Evolutionary conservation across 768 basidiomycete species (phyloP).

Genomic region (Xanthoconium stramineum): DNA sequence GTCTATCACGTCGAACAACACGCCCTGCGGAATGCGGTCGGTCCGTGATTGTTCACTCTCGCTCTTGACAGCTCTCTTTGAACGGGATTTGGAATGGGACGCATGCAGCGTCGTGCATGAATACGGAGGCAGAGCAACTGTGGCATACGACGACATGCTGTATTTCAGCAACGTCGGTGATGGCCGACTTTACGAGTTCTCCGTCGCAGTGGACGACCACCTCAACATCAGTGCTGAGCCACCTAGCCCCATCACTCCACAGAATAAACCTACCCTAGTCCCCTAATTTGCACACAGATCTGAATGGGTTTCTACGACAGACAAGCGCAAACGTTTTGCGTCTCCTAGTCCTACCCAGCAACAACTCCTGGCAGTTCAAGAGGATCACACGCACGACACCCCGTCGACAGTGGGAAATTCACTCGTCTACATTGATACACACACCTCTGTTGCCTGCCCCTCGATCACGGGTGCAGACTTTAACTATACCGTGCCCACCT

Average conservation of each 20-base stretch:
- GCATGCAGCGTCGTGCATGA: not conserved
- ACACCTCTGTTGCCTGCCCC: not conserved
- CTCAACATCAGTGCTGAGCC: not conserved
- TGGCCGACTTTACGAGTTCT: not conserved
- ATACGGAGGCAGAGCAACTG: not conserved
- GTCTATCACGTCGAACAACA: not conserved
- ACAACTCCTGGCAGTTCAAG: not conserved
- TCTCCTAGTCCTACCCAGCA: not conserved
- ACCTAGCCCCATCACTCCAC: not conserved
- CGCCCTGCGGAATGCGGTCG: slow-evolving; percentile 2
- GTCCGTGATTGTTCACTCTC: slow-evolving; percentile 1
- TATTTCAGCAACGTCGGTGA: not conserved
- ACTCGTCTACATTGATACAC: not conserved
- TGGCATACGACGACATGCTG: not conserved
- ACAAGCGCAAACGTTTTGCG: not conserved
- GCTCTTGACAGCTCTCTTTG: not conserved
- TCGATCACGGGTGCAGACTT: not conserved
- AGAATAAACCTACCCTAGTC: not conserved
- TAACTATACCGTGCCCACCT: not conserved
- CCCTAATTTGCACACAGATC: not conserved
- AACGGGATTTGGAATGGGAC: not conserved
- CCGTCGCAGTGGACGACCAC: not conserved
- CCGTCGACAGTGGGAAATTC: not conserved
- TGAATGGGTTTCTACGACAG: not conserved
- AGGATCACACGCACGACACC: not conserved